These are phyloP conservation scores for Geranium incanum DNA, from an alignment of 441 rosid species.

Conservation along the genomic window DNA sequence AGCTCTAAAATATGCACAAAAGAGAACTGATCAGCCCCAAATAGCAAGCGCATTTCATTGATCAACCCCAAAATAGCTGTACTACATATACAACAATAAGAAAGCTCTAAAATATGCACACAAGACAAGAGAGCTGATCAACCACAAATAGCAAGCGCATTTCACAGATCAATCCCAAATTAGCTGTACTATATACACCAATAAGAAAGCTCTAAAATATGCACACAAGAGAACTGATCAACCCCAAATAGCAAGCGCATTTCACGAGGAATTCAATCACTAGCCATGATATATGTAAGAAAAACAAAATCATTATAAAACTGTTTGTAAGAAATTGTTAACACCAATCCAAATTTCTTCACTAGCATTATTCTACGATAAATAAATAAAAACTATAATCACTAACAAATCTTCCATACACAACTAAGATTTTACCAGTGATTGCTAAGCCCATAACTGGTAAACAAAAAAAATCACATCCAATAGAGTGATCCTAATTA, in stretches of 20 bases:
- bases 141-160: background rate
- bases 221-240: slow-evolving; percentile 1
- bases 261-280: background rate
- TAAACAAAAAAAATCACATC: background rate
- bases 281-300: too few relatives aligned
- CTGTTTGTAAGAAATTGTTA: background rate
- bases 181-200: background rate
- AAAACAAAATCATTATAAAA: background rate
- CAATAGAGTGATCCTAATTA: background rate
- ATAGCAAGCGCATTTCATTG: background rate
- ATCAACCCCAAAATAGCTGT: background rate
- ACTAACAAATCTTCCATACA: background rate
- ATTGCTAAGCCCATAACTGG: background rate
- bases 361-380: background rate
- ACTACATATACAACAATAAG: background rate
- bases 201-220: background rate
- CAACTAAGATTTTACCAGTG: background rate
- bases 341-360: background rate
- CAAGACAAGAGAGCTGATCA: background rate
- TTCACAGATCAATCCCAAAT: background rate
- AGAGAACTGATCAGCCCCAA: background rate
- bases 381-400: background rate
- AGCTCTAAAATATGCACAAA: background rate
- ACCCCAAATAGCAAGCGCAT: background rate
- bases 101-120: background rate